phyloP scores from a whole-genome alignment of 176 grass and related monocot species.

The Aegilops sharonensis region DNA sequence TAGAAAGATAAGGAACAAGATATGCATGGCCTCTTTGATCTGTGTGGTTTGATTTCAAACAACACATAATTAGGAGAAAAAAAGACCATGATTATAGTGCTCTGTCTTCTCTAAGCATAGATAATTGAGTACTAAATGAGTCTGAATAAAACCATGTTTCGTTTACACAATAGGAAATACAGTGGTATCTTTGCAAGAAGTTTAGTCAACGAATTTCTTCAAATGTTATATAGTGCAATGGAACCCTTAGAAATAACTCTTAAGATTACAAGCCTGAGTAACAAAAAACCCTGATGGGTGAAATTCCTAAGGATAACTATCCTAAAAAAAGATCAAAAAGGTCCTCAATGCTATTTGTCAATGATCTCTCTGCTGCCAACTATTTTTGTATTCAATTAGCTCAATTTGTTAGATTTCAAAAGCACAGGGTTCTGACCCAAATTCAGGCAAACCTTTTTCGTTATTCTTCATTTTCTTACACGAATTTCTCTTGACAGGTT shows the following conservation, averaged over 20 bases:
- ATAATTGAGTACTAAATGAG: background rate
- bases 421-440: background rate
- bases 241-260: background rate
- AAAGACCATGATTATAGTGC: background rate
- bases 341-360: background rate
- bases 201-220: background rate
- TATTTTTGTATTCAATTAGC: background rate
- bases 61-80: background rate
- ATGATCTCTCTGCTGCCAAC: too few relatives aligned
- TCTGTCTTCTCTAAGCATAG: background rate
- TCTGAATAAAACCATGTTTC: background rate
- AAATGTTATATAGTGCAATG: background rate
- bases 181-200: background rate
- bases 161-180: background rate
- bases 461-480: conserved; percentile 12
- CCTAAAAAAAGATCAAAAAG: background rate
- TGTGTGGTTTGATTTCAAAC: background rate
- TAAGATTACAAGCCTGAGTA: background rate
- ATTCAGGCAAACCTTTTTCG: background rate
- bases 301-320: background rate
- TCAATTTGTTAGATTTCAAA: background rate
- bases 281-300: background rate
- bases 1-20: background rate
- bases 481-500: conserved; percentile 38
- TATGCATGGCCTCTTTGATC: background rate